These are phyloP conservation scores for Emergomyces orientalis DNA, from an alignment of 2,329 filamentous ascomycete species.

Conservation along the genomic window DNA sequence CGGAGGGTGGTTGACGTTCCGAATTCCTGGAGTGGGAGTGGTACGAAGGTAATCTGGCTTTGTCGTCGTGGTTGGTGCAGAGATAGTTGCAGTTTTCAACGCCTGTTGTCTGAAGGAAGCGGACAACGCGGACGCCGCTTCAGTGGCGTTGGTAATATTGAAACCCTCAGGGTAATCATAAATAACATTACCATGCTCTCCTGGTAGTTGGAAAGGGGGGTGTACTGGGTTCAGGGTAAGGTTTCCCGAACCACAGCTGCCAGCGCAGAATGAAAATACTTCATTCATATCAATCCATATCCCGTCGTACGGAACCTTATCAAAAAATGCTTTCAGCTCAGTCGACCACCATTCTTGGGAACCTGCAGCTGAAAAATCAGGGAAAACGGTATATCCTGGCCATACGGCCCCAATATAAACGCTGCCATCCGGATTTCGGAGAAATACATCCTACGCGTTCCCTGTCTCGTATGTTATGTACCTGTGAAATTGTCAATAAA, in stretches of 20 bases:
- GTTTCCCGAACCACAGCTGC: constrained; percentile 59
- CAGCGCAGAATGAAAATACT: constrained; percentile 57
- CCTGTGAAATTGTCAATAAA: constrained; percentile 35
- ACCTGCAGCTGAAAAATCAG: constrained; percentile 52
- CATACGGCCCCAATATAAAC: constrained; percentile 48
- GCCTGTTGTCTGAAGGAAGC: constrained; percentile 45
- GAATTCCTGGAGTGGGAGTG: constrained; percentile 52
- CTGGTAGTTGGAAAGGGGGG: constrained; percentile 55
- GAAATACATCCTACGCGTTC: constrained; percentile 40
- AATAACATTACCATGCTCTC: constrained; percentile 52
- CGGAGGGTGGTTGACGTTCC: constrained; percentile 63
- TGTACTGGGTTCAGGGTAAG: constrained; percentile 59
- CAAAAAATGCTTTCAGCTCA: constrained; percentile 43
- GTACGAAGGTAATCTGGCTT: constrained; percentile 44
- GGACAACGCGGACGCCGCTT: constrained; percentile 52
- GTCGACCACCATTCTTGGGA: constrained; percentile 52
- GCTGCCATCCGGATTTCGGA: constrained; percentile 47
- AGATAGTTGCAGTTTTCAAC: constrained; percentile 28
- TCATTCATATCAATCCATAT: constrained; percentile 56
- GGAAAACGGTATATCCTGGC: constrained; percentile 53
- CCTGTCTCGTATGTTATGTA: constrained; percentile 46
- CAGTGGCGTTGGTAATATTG: constrained; percentile 57
- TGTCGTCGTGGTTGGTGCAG: constrained; percentile 24
- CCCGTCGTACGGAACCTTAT: constrained; percentile 46
- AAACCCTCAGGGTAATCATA: constrained; percentile 61